A percentile compares a stretch with the other conserved stretches of the same genome.
phyloP scores from a whole-genome alignment of 768 basidiomycete species.

The Trametes meyenii region DNA sequence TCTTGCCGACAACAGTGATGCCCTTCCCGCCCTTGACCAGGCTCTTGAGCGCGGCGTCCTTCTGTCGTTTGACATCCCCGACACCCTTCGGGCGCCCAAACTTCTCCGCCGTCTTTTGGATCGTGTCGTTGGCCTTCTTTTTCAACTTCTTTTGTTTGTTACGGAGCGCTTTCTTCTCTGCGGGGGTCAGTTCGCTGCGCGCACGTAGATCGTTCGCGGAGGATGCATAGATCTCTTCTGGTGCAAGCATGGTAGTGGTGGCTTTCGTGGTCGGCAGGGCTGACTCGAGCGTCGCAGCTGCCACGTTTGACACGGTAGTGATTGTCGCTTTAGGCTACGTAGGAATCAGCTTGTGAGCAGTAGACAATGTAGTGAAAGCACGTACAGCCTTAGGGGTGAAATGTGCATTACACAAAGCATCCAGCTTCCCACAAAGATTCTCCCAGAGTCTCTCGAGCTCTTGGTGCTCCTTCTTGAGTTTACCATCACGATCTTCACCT shows the following conservation, averaged over 20 bases:
- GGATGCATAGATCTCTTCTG: conserved; percentile 86
- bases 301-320: conserved; percentile 78
- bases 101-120: conserved; percentile 69
- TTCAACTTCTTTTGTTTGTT: conserved; percentile 70
- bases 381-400: conserved; percentile 92
- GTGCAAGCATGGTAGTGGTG: conserved; percentile 80
- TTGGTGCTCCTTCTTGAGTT: conserved; percentile 84
- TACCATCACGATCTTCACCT: conserved; percentile 83
- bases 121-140: conserved; percentile 64
- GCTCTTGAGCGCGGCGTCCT: conserved; percentile 78
- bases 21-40: conserved; percentile 86
- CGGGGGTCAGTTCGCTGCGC: conserved; percentile 81
- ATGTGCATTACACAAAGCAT: conserved; percentile 93
- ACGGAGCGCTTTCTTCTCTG: conserved; percentile 74
- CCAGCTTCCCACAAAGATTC: conserved; percentile 81
- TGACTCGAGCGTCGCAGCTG: conserved; percentile 84
- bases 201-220: conserved; percentile 56
- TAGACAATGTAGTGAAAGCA: conserved; percentile 22
- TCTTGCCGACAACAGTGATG: conserved; percentile 86
- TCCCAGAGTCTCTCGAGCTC: conserved; percentile 87
- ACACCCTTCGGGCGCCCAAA: conserved; percentile 57
- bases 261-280: conserved; percentile 86
- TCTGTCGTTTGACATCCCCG: conserved; percentile 72
- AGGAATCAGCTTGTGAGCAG: conserved; percentile 10
- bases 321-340: conserved; percentile 86